These are phyloP conservation scores for Albophoma yamanashiensis DNA, from an alignment of 2,329 filamentous ascomycete genomes.

Conservation along the genomic window DNA sequence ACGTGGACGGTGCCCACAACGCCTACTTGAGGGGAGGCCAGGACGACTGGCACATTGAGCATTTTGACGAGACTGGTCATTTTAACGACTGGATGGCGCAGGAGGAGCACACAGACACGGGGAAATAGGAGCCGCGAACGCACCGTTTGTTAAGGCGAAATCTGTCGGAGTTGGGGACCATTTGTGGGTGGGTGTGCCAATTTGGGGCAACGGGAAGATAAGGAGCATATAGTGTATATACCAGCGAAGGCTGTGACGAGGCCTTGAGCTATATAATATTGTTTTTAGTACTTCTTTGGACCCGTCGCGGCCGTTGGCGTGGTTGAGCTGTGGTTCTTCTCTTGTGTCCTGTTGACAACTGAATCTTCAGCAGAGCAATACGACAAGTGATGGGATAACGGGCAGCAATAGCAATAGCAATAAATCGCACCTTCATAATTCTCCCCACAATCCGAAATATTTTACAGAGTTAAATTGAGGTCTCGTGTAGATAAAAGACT, in stretches of 20 bases:
- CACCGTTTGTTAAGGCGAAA: background rate
- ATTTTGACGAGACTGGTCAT: slow-evolving; percentile 18
- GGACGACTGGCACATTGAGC: slow-evolving; percentile 23
- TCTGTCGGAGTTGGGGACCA: background rate
- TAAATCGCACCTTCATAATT: too few species aligned
- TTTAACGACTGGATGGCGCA: slow-evolving; percentile 21
- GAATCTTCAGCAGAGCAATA: too few species aligned
- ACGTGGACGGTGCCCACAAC: slow-evolving; percentile 10
- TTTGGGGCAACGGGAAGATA: background rate
- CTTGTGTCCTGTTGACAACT: background rate
- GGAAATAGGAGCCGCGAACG: background rate
- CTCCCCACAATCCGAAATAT: background rate
- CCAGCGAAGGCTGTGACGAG: background rate
- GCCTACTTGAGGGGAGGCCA: slow-evolving; percentile 20
- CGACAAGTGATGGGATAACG: background rate
- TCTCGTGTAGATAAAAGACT: too few species aligned
- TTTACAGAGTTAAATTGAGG: too few species aligned
- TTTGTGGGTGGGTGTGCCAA: background rate
- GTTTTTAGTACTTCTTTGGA: background rate
- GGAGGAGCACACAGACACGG: background rate
- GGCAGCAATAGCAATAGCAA: too few species aligned
- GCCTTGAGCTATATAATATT: background rate
- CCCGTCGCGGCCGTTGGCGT: background rate
- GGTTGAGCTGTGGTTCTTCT: background rate
- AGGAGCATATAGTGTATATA: background rate